Conservation (phyloP, 148 eudicot species). For the Agrostemma githago region DNA sequence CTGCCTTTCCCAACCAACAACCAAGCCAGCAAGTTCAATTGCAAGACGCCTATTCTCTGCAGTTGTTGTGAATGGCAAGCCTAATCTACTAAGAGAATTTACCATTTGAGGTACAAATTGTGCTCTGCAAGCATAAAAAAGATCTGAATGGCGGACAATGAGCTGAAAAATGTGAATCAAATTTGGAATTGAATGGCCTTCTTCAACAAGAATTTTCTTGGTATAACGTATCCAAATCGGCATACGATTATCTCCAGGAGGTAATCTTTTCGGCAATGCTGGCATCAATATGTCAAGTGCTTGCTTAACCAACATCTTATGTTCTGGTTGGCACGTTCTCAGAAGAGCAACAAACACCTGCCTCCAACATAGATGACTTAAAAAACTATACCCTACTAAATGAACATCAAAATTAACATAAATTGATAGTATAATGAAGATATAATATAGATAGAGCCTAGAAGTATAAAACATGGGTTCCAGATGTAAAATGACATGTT, state of each 20-base stretch:
- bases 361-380: conserved; percentile 6
- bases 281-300: conserved; percentile 99
- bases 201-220: conserved; percentile 96
- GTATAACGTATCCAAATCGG: conserved; percentile 99
- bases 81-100: conserved; percentile 93
- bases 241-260: conserved; percentile 97
- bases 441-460: neutral
- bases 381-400: neutral
- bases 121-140: conserved; percentile 93
- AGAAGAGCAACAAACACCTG: conserved; percentile 98
- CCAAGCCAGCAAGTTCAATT: conserved; percentile 98
- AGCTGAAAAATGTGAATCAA: conserved; percentile 97
- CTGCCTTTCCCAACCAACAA: conserved; percentile 97
- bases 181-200: conserved; percentile 97
- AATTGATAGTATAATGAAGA: neutral
- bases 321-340: conserved; percentile 97
- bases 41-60: conserved; percentile 97
- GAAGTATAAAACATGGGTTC: neutral
- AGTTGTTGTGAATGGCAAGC: conserved; percentile 87
- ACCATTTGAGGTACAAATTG: conserved; percentile 99
- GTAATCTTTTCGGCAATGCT: conserved; percentile 87
- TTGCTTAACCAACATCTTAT: conserved; percentile 97
- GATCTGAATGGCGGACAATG: conserved; percentile 98
- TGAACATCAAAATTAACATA: neutral
- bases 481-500: neutral